These are phyloP conservation scores for Alternaria panax DNA, from an alignment of 2,329 filamentous ascomycete species.

Conservation along the genomic window DNA sequence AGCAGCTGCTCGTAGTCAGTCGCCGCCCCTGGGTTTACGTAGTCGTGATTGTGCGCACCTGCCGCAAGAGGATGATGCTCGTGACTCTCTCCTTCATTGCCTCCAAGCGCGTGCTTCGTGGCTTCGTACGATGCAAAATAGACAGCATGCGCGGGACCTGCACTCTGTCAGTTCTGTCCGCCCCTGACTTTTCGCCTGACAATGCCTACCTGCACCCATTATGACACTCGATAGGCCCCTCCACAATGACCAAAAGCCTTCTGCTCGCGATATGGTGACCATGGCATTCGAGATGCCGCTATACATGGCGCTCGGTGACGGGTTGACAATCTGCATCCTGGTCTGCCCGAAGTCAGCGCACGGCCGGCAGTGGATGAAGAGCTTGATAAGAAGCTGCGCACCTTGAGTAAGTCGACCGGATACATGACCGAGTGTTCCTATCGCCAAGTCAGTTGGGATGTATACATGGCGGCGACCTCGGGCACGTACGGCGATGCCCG, in stretches of 20 bases:
- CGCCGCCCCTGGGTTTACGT: constrained; percentile 3
- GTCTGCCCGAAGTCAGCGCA: constrained; percentile 66
- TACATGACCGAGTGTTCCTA: constrained; percentile 99
- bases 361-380: constrained; percentile 1
- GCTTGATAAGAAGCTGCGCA: constrained; percentile 52
- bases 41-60: constrained; percentile 61
- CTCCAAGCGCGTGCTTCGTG: constrained; percentile 94
- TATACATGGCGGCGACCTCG: constrained; percentile 17
- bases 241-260: constrained; percentile 93
- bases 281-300: constrained; percentile 91
- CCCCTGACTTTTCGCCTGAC: background rate
- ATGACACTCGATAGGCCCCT: constrained; percentile 96
- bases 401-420: constrained; percentile 97
- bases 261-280: constrained; percentile 86
- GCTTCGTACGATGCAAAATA: constrained; percentile 99
- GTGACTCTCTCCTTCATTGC: constrained; percentile 84
- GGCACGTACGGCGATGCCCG: constrained; percentile 83
- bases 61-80: constrained; percentile 93
- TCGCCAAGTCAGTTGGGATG: constrained; percentile 33
- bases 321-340: constrained; percentile 95
- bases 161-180: constrained; percentile 34
- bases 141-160: constrained; percentile 94
- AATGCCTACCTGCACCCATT: constrained; percentile 79
- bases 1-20: constrained; percentile 68
- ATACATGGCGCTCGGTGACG: constrained; percentile 80